Evolutionary conservation across 1,284 basidiomycete genomes (phyloP), one percentile per base, ranked within the genome.

Genomic region (Cutaneotrichosporon sp.): DNA sequence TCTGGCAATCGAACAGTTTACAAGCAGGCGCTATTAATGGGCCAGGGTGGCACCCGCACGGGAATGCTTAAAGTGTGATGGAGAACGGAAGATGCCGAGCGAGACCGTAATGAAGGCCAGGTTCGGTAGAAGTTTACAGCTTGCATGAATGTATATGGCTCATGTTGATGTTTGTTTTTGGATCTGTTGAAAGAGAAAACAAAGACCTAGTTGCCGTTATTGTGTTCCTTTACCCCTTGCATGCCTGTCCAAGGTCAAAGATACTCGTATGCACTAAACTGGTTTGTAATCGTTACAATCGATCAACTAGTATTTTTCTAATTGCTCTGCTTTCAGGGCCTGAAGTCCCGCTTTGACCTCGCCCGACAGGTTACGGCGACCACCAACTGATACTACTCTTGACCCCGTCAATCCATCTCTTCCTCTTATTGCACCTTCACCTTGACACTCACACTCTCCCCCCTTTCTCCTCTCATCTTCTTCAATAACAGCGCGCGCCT

Each of bases 321-420:
- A 52, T 53, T 60, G 58, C 40, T 46, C 50, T 10, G 11, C 31
- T 7, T 18, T 52, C 58, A 53, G 42, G 42, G 42, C 42, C 42
- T 4, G 1, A 13, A 21, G 16, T 46, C 42, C 42, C 42, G 42
- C 42, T 46, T 46, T 46, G 42, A 46, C 42, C 16, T 46, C 42
- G 42, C 42, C 42, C 42, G 42, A 46, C 42, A 46, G 42, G 34
- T 13, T 36, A 8, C 42, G 40, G 40, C 59, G n/a, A 53, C 51
- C 42, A 21, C 42, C 26, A 26, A 26, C 26, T 26, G 32, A 55
- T n/a, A n/a, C 42, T 34, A 22, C 53, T 30, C 32, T n/a, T 5
- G 6, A 4, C 6, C 8, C 53, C 32, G 26, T 42, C 26, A 21
- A 42, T 40, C 32, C 16, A 47, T 21, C 31, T 61, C 52, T 42